These are phyloP conservation scores for Malassezia restricta DNA, from an alignment of 1,284 basidiomycete species.

Conservation along the genomic window DNA sequence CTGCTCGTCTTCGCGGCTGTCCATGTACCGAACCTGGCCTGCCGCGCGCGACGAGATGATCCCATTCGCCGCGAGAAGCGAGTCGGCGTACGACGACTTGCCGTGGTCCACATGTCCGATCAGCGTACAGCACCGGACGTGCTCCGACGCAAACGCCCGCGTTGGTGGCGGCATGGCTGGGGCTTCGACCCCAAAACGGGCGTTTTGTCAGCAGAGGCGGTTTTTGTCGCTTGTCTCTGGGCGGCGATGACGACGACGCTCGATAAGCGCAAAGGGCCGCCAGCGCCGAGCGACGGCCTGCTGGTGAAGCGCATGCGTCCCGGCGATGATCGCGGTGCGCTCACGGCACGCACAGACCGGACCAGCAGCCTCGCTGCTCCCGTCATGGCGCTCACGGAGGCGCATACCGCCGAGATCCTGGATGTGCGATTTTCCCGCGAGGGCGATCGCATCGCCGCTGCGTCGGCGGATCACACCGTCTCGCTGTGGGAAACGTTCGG, in stretches of 20 bases:
- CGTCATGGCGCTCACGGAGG: conserved; percentile 34
- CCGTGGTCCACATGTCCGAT: conserved; percentile 46
- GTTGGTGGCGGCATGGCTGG: conserved; percentile 11
- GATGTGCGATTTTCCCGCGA: conserved; percentile 38
- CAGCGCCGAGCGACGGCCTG: conserved; percentile 12
- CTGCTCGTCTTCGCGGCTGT: conserved; percentile 93
- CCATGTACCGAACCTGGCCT: conserved; percentile 88
- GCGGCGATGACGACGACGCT: conserved; percentile 19
- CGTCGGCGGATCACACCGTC: conserved; percentile 32
- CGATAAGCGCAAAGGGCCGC: conserved; percentile 36
- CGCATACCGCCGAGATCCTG: conserved; percentile 35
- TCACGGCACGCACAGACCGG: conserved; percentile 17
- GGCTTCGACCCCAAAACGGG: background rate
- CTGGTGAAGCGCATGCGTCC: conserved; percentile 34
- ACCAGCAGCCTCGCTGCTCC: conserved; percentile 30
- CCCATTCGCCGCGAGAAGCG: conserved; percentile 87
- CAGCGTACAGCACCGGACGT: conserved; percentile 42
- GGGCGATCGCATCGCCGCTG: conserved; percentile 33
- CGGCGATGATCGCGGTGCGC: conserved; percentile 19
- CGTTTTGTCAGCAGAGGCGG: conserved; percentile 1
- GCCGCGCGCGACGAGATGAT: conserved; percentile 92
- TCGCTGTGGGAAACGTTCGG: conserved; percentile 43
- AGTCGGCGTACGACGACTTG: conserved; percentile 67
- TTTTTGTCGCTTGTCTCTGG: background rate
- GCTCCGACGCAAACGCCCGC: conserved; percentile 31